A percentile compares a stretch with the other conserved stretches of the same genome.
Evolutionary conservation across 108 stramenopile species (phyloP).

Genomic region (Epithemia pelagica): DNA sequence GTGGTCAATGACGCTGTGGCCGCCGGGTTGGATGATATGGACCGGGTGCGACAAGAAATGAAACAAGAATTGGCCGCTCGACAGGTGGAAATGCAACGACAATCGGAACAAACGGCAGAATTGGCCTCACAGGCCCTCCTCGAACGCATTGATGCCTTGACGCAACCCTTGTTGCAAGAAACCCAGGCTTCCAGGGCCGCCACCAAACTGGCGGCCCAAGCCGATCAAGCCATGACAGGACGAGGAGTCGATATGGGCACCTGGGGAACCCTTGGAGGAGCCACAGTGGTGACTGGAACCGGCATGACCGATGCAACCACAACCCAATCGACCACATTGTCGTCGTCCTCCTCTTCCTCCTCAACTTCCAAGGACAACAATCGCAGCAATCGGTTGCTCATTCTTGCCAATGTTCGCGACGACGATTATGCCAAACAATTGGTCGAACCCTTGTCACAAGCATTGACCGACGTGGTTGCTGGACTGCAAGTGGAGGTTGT

Average conservation of each 20-base stretch:
- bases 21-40: conserved; percentile 55
- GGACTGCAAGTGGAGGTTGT: conserved; percentile 38
- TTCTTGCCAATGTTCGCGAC: conserved; percentile 33
- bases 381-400: conserved; percentile 13
- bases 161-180: conserved; percentile 39
- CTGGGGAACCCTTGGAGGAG: conserved; percentile 52
- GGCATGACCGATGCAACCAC: conserved; percentile 1
- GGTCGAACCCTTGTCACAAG: conserved; percentile 38
- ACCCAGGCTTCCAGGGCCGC: conserved; percentile 19
- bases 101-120: conserved; percentile 25
- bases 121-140: conserved; percentile 39
- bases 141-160: conserved; percentile 61
- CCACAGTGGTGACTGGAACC: conserved; percentile 28
- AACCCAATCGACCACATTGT: conserved; percentile 11
- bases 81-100: background rate
- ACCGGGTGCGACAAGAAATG: conserved; percentile 32
- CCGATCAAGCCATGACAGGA: conserved; percentile 33
- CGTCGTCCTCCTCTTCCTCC: background rate
- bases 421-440: conserved; percentile 37
- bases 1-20: conserved; percentile 46
- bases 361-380: too few species aligned
- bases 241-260: conserved; percentile 60
- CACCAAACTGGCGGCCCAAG: conserved; percentile 48
- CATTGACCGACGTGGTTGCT: conserved; percentile 30
- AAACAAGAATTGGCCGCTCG: conserved; percentile 27